phyloP scores from a whole-genome alignment of 352 stramenopile genomes.

The Phytopythium sindhum region DNA sequence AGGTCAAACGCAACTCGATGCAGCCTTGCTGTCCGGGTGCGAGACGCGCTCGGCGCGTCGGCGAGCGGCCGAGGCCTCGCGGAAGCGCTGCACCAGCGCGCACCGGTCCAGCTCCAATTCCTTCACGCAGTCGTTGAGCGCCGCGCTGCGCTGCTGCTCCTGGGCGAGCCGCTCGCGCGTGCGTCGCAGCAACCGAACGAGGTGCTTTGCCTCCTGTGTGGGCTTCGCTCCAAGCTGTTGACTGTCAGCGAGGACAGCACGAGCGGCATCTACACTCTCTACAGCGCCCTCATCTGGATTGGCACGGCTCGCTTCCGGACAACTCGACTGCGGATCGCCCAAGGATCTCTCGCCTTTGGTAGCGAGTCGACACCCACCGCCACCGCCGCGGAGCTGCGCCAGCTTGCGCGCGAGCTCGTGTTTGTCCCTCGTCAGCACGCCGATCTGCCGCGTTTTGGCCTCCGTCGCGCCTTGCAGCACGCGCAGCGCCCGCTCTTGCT shows the following conservation, averaged over 20 bases:
- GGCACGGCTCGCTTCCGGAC: not conserved
- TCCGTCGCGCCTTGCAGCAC: slow-evolving; percentile 7
- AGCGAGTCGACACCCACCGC: not conserved
- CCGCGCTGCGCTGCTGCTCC: not conserved
- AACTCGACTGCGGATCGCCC: not conserved
- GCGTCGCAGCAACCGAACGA: not conserved
- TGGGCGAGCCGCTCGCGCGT: not conserved
- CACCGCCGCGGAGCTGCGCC: slow-evolving; percentile 11
- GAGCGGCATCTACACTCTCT: too few relatives aligned
- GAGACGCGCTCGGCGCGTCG: not conserved
- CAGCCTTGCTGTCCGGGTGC: not conserved
- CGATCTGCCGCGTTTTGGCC: slow-evolving; percentile 7
- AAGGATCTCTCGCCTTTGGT: not conserved
- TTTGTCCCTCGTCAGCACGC: slow-evolving; percentile 9
- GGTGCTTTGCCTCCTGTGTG: not conserved
- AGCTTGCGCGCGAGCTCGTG: slow-evolving; percentile 14
- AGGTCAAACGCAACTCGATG: not conserved
- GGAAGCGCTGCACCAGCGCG: slow-evolving; percentile 15
- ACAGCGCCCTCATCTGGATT: too few relatives aligned
- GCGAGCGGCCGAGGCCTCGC: slow-evolving; percentile 8
- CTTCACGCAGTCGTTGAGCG: slow-evolving; percentile 3
- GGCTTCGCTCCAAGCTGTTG: not conserved
- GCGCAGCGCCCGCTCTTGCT: slow-evolving; percentile 6
- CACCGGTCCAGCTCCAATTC: slow-evolving; percentile 10
- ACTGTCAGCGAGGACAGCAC: too few relatives aligned